Evolutionary conservation across 2,329 filamentous ascomycete species (phyloP).

Genomic region (Pseudogymnoascus sp.): DNA sequence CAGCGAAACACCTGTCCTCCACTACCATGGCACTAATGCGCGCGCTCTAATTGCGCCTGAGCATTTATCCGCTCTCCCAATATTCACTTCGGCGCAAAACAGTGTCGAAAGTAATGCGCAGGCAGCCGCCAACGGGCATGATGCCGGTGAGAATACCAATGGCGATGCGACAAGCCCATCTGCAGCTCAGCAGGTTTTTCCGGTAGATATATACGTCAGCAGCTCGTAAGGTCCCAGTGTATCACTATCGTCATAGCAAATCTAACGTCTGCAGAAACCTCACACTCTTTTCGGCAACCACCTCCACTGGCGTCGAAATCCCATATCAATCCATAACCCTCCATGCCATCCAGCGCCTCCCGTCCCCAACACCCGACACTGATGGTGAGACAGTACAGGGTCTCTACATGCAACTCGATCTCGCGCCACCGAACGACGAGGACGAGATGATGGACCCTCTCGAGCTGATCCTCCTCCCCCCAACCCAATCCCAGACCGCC

Average conservation of each 20-base stretch:
- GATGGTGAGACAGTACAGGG: conserved; percentile 28
- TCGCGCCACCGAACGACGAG: conserved; percentile 37
- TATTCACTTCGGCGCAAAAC: conserved; percentile 39
- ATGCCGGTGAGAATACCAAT: conserved; percentile 17
- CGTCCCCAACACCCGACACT: conserved; percentile 25
- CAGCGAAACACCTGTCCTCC: conserved; percentile 60
- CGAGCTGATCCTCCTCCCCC: conserved; percentile 58
- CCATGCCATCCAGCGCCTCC: conserved; percentile 59
- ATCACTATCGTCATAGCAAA: conserved; percentile 16
- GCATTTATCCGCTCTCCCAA: conserved; percentile 44
- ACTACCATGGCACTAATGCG: conserved; percentile 50
- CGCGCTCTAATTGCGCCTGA: conserved; percentile 49
- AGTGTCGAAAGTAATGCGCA: conserved; percentile 33
- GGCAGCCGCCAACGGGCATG: conserved; percentile 29
- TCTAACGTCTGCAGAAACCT: conserved; percentile 38
- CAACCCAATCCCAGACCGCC: conserved; percentile 30
- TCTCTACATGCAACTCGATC: conserved; percentile 57
- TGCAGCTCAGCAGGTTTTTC: conserved; percentile 28
- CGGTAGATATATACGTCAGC: conserved; percentile 48
- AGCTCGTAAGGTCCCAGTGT: background rate
- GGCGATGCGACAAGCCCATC: conserved; percentile 9
- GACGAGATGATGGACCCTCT: conserved; percentile 57
- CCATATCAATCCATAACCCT: conserved; percentile 68
- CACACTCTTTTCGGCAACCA: conserved; percentile 52
- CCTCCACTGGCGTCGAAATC: conserved; percentile 54